Base-by-base conservation (phyloP, 1,284 basidiomycete genomes). In the Boletus semigastroideus region DNA sequence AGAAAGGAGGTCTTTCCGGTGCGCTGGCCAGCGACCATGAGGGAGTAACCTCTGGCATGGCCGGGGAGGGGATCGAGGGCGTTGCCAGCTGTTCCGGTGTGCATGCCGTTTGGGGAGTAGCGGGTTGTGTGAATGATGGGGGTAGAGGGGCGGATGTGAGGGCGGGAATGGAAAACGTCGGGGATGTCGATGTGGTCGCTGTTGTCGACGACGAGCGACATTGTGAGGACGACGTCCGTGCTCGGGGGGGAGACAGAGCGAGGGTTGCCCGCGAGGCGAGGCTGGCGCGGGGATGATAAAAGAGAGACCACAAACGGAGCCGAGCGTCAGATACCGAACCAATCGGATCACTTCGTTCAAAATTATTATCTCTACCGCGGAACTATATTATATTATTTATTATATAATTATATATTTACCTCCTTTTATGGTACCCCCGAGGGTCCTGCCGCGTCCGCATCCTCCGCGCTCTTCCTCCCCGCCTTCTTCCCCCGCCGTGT, bases 1-100 rank as follows among this genome's bases (percentile, higher is more conserved):
- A 91, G 82, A 62, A 91, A 87, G 54, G 86, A 84, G 30, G 89
- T 87, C 78, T 92, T 92, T 70, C 87, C 89, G 72, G 84, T 81
- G 69, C 79, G 77, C 67, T 75, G 72, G 48, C 86, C 87, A 52
- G 89, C 89, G 59, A 89, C 89, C 72, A 90, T 84, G 67, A 89
- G 74, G 58, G 83, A 83, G 73, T 87, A 86, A 40, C 71, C 74
- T 59, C 66, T 60, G 56, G 52, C 42, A 43, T 51, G 46, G 51
- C 43, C 53, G 57, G 52, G 47, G 46, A 48, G 43, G 43, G 56
- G 54, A 63, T 68, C 67, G 59, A 53, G 63, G 46, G 51, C 33
- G 60, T 28, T 64, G 62, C 11, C 33, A 37, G 55, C 47, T 46
- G 63, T 54, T 65, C 67, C 65, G 67, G 53, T 48, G 53, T 41